Percentiles rank a stretch among this genome's conserved stretches.
Conservation (phyloP, 768 basidiomycete species). For the Xerocomellus dryophilus region DNA sequence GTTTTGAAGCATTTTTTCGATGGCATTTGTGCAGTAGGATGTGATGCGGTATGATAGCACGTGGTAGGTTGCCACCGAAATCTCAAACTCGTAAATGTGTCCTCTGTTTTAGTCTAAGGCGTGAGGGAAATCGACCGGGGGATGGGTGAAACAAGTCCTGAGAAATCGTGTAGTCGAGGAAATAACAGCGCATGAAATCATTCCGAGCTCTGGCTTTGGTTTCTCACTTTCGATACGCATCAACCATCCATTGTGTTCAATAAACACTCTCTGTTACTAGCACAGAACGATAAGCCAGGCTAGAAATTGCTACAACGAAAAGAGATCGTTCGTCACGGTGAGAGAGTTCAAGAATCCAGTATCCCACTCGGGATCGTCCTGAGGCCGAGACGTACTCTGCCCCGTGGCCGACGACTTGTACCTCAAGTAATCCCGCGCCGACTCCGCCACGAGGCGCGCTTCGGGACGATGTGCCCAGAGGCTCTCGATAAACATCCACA, state of each 20-base stretch:
- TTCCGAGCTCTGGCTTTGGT: background rate
- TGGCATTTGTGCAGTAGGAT: constrained; percentile 14
- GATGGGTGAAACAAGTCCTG: background rate
- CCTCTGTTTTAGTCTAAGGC: background rate
- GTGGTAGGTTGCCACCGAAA: background rate
- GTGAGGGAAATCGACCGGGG: background rate
- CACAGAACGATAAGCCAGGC: background rate
- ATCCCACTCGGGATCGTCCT: constrained; percentile 26
- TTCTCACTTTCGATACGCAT: background rate
- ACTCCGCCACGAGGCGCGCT: constrained; percentile 24
- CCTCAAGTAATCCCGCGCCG: constrained; percentile 21
- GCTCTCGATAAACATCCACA: constrained; percentile 30
- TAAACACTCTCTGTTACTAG: background rate
- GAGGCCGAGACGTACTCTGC: background rate
- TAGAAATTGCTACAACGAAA: constrained; percentile 7
- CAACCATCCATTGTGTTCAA: no score
- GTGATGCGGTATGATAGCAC: constrained; percentile 10
- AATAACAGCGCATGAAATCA: background rate
- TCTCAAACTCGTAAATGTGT: background rate
- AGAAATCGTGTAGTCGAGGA: background rate
- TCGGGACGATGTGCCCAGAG: constrained; percentile 31
- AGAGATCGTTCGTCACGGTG: constrained; percentile 8
- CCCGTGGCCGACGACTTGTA: constrained; percentile 12
- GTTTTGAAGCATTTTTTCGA: constrained; percentile 5
- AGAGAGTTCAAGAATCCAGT: constrained; percentile 20